Base-by-base conservation (phyloP, 1,139 yeast genomes). In the Yamadazyma siamensis region DNA sequence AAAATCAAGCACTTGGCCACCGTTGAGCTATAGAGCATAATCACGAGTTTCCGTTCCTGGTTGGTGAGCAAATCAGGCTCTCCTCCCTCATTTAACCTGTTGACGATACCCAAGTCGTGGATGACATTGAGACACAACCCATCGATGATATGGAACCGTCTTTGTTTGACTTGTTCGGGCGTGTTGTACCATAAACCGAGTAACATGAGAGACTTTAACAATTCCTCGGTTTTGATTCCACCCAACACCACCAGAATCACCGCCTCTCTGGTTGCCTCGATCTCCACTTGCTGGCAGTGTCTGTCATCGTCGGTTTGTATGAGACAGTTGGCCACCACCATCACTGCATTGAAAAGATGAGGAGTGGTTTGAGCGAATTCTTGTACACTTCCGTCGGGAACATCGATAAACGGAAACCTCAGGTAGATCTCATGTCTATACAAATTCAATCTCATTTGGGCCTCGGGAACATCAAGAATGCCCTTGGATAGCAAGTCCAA, bases 141-240 rank as follows among this genome's bases (percentile, higher is more conserved):
- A 34, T 80, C 76, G 41, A 85, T 66, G 34, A 86, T 59, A 50
- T 85, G 94, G 42, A 80, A 80, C 31, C 94, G 73, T 37, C 94
- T 75, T 46, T 83, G 84, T 42, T 79, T 83, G 41, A 84, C 83
- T 43, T 85, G 62, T 54, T 86, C 95, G 0, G 95, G 87, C 5
- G 86, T 76, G 43, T 83, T 85, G 52, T 86, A 86, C 94, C 95
- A 88, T 21, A 80, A 55, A 23, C 83, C 72, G 32, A 84, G 58
- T 3, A 85, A 47, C 17, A 84, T 48, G 27, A 84, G 56, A 13
- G 81, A 61, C 50, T 82, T 79, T 25, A 86, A 59, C 30, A 86
- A 57, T 49, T 85, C 91, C 15, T 79, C 61, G 6, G 80, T 72
- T 56, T 85, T 87, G 34, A 76, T 67, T n/a, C 95, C 95, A 15